These are phyloP conservation scores for Suillus subalutaceus DNA, from an alignment of 768 basidiomycete genomes.

Conservation along the genomic window DNA sequence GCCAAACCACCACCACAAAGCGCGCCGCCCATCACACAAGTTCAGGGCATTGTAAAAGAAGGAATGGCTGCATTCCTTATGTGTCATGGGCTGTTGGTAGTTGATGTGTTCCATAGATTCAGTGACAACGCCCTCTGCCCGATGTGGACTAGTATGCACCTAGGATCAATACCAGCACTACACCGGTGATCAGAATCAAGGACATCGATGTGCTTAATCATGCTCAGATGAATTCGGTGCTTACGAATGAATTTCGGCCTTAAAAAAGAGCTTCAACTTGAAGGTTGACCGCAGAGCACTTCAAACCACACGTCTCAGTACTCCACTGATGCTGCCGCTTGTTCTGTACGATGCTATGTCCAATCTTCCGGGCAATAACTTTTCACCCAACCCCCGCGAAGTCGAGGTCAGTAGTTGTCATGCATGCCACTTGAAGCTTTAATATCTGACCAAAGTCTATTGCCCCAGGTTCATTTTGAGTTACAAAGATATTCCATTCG, in stretches of 20 bases:
- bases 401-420: slow-evolving; percentile 31
- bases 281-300: background rate
- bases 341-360: slow-evolving; percentile 42
- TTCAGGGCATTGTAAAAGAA: no score
- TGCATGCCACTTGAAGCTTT: background rate
- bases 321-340: slow-evolving; percentile 27
- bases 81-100: background rate
- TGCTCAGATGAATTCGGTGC: background rate
- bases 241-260: background rate
- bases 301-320: background rate
- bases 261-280: background rate
- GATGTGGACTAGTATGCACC: background rate
- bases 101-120: background rate
- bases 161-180: background rate
- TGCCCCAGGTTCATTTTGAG: slow-evolving; percentile 33
- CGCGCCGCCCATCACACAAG: no score
- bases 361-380: slow-evolving; percentile 30
- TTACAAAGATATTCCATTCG: slow-evolving; percentile 37
- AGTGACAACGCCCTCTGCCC: background rate
- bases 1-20: no score
- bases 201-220: background rate
- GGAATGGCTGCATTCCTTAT: no score
- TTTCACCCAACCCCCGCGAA: slow-evolving; percentile 44
- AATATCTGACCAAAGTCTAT: background rate
- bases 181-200: background rate